Evolutionary conservation across 768 basidiomycete genomes (phyloP).

Genomic region (Podaxis pistillaris): DNA sequence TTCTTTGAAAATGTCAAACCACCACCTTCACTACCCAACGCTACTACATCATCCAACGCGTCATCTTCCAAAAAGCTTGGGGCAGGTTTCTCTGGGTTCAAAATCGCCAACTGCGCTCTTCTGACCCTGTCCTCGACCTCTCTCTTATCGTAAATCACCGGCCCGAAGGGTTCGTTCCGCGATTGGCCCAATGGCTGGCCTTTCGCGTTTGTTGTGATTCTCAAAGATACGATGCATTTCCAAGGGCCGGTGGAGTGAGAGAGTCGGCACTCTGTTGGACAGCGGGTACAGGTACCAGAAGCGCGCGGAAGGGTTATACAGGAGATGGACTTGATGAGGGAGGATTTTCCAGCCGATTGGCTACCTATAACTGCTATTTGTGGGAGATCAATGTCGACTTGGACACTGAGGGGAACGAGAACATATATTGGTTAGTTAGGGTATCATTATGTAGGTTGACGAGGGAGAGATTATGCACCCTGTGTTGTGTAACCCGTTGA

Average conservation of each 20-base stretch:
- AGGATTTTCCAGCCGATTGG: conserved; percentile 64
- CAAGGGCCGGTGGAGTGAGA: conserved; percentile 32
- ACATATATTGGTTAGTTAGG: too few relatives aligned
- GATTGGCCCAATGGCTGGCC: conserved; percentile 39
- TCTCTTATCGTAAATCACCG: conserved; percentile 44
- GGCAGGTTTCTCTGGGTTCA: conserved; percentile 46
- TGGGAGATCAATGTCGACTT: conserved; percentile 69
- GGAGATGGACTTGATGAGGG: conserved; percentile 62
- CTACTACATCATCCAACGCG: conserved; percentile 11
- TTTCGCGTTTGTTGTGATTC: conserved; percentile 38
- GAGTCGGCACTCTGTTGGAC: not conserved
- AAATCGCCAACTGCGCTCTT: conserved; percentile 62
- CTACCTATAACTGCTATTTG: conserved; percentile 72
- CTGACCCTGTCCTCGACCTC: conserved; percentile 67
- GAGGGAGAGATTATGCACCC: too few relatives aligned
- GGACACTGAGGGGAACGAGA: too few relatives aligned
- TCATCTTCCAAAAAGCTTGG: conserved; percentile 38
- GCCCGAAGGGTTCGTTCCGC: conserved; percentile 42
- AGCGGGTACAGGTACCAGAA: conserved; percentile 62
- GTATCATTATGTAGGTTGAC: too few relatives aligned
- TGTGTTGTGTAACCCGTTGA: too few relatives aligned
- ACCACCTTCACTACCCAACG: conserved; percentile 10
- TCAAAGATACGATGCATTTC: conserved; percentile 51
- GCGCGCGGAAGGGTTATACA: conserved; percentile 52
- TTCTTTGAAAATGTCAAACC: conserved; percentile 49